A percentile compares a stretch with the other conserved stretches of the same genome.
phyloP scores from a whole-genome alignment of 192 early-diverging fungal genomes.

The Coemansia sp. region DNA sequence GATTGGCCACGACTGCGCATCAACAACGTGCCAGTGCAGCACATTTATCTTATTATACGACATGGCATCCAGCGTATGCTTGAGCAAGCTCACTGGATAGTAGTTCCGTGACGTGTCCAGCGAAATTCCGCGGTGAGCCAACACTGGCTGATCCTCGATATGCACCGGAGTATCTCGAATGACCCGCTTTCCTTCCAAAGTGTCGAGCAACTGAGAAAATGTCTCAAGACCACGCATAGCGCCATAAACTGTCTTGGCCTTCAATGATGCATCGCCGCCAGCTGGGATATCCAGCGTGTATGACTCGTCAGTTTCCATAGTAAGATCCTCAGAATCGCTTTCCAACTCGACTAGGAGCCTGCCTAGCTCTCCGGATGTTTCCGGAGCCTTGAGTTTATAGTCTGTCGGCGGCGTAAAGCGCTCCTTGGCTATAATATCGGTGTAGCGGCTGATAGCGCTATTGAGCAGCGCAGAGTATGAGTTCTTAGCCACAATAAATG shows the following conservation, averaged over 20 bases:
- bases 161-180: constrained; percentile 57
- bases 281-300: constrained; percentile 63
- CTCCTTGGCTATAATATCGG: constrained; percentile 45
- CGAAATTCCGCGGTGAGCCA: constrained; percentile 66
- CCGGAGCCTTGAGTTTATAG: constrained; percentile 27
- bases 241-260: constrained; percentile 61
- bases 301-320: constrained; percentile 66
- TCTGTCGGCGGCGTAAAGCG: constrained; percentile 52
- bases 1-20: constrained; percentile 71
- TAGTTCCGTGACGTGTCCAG: constrained; percentile 71
- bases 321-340: constrained; percentile 49
- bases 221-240: constrained; percentile 73
- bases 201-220: constrained; percentile 63
- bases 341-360: constrained; percentile 53
- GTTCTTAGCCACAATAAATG: constrained; percentile 44
- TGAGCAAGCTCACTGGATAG: constrained; percentile 57
- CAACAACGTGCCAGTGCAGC: constrained; percentile 77
- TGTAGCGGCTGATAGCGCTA: constrained; percentile 55
- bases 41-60: constrained; percentile 74
- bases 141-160: constrained; percentile 63
- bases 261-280: constrained; percentile 54
- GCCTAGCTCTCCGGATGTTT: constrained; percentile 18
- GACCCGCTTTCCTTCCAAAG: constrained; percentile 40
- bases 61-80: constrained; percentile 67
- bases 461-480: constrained; percentile 49